A percentile compares a stretch with the other conserved stretches of the same genome.
phyloP scores from a whole-genome alignment of 1,284 basidiomycete genomes.

The Cryptococcus floricola region DNA sequence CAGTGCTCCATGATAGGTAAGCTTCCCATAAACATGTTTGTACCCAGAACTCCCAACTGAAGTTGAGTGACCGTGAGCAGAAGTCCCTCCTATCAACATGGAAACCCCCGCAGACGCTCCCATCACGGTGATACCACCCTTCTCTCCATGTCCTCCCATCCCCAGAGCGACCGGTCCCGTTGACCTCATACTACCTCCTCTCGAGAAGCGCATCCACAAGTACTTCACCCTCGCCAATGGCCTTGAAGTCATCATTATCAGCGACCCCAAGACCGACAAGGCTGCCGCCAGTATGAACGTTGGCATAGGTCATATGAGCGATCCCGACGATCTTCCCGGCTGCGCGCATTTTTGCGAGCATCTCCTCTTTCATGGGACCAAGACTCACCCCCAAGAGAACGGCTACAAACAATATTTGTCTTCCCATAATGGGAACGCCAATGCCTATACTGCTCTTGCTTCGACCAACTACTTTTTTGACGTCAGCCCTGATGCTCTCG shows the following conservation, averaged over 20 bases:
- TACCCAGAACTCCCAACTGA: no score
- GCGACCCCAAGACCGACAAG: slow-evolving; percentile 86
- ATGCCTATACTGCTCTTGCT: slow-evolving; percentile 88
- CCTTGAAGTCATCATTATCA: slow-evolving; percentile 78
- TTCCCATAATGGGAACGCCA: slow-evolving; percentile 85
- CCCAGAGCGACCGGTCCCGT: slow-evolving; percentile 47
- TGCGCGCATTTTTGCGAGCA: slow-evolving; percentile 66
- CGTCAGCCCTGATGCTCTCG: slow-evolving; percentile 74
- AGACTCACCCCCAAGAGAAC: slow-evolving; percentile 78
- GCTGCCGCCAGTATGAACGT: slow-evolving; percentile 93
- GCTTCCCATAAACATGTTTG: no score
- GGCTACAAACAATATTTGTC: slow-evolving; percentile 91
- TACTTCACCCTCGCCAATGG: slow-evolving; percentile 82
- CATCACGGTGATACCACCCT: slow-evolving; percentile 3
- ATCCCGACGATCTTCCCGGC: slow-evolving; percentile 67
- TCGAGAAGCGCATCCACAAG: slow-evolving; percentile 72
- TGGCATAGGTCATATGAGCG: slow-evolving; percentile 89
- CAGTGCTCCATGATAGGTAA: no score
- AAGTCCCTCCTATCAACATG: background rate
- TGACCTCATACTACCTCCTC: slow-evolving; percentile 58
- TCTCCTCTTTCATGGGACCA: slow-evolving; percentile 74
- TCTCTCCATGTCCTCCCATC: slow-evolving; percentile 33
- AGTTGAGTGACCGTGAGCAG: no score
- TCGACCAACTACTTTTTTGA: slow-evolving; percentile 85
- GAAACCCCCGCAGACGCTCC: background rate